A percentile compares a stretch with the other conserved stretches of the same genome.
phyloP scores from a whole-genome alignment of 2,329 filamentous ascomycete genomes.

The Alternaria rosae region DNA sequence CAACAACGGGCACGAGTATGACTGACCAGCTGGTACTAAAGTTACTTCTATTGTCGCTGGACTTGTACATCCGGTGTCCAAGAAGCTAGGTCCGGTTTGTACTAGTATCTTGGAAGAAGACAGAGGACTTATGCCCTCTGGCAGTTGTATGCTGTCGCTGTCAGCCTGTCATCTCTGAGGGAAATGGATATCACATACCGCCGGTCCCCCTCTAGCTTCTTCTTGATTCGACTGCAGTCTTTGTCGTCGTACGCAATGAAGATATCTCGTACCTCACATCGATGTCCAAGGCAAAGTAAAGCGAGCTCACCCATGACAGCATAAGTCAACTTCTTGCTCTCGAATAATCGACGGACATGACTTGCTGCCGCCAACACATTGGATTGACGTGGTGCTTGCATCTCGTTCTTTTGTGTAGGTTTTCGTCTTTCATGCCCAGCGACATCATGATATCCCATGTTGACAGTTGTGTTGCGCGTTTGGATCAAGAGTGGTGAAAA shows the following conservation, averaged over 20 bases:
- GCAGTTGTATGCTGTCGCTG: conserved; percentile 31
- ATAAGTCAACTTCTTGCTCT: conserved; percentile 43
- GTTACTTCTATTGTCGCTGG: conserved; percentile 41
- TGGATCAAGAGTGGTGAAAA: neutral
- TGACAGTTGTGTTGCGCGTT: conserved; percentile 25
- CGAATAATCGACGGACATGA: conserved; percentile 37
- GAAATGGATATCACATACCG: conserved; percentile 24
- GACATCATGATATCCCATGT: conserved; percentile 32
- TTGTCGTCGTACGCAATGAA: conserved; percentile 45
- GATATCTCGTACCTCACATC: conserved; percentile 40
- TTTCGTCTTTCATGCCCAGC: conserved; percentile 35
- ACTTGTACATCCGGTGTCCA: conserved; percentile 35
- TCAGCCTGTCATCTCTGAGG: conserved; percentile 17
- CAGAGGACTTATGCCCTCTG: conserved; percentile 40
- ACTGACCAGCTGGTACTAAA: conserved; percentile 41
- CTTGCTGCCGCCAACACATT: conserved; percentile 42
- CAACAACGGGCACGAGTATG: neutral
- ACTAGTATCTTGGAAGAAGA: conserved; percentile 41
- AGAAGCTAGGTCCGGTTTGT: conserved; percentile 41
- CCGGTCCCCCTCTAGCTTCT: conserved; percentile 37
- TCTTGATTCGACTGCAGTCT: conserved; percentile 38
- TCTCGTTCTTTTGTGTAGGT: conserved; percentile 20
- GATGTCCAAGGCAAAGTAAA: conserved; percentile 43
- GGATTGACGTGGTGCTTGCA: conserved; percentile 27
- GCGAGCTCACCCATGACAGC: conserved; percentile 41